Percentiles rank a stretch among this genome's conserved stretches.
phyloP scores from a whole-genome alignment of 2,329 filamentous ascomycete species.

The Aspergillus calidoustus region DNA sequence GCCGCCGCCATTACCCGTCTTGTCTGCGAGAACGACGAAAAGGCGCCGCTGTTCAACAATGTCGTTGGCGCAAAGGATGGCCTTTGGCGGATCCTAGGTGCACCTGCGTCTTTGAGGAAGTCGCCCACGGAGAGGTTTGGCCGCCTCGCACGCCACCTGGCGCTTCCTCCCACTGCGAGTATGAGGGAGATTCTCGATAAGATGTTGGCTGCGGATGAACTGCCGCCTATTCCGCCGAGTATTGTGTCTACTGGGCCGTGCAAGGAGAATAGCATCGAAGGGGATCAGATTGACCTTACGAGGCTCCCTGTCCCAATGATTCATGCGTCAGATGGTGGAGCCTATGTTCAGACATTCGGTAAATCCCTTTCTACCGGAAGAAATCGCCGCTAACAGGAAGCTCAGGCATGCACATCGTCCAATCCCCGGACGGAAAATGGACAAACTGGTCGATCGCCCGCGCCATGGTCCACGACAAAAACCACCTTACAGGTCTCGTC shows the following conservation, averaged over 20 bases:
- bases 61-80: constrained; percentile 53
- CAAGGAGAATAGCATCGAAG: constrained; percentile 49
- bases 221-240: constrained; percentile 37
- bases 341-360: constrained; percentile 55
- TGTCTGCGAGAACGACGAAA: constrained; percentile 49
- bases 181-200: constrained; percentile 49
- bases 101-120: constrained; percentile 45
- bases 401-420: constrained; percentile 53
- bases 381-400: background rate
- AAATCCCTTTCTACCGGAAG: background rate
- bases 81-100: constrained; percentile 55
- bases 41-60: constrained; percentile 59
- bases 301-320: constrained; percentile 49
- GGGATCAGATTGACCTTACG: constrained; percentile 49
- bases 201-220: constrained; percentile 44
- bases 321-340: constrained; percentile 54
- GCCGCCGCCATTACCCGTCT: constrained; percentile 25
- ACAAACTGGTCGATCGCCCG: constrained; percentile 47
- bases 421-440: constrained; percentile 53
- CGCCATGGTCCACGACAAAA: constrained; percentile 54
- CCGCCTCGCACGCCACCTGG: constrained; percentile 50
- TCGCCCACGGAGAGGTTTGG: constrained; percentile 42
- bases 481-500: constrained; percentile 48
- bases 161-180: constrained; percentile 43
- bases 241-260: constrained; percentile 45